phyloP scores from a whole-genome alignment of 2,329 filamentous ascomycete genomes.

The Fusarium chaquense region DNA sequence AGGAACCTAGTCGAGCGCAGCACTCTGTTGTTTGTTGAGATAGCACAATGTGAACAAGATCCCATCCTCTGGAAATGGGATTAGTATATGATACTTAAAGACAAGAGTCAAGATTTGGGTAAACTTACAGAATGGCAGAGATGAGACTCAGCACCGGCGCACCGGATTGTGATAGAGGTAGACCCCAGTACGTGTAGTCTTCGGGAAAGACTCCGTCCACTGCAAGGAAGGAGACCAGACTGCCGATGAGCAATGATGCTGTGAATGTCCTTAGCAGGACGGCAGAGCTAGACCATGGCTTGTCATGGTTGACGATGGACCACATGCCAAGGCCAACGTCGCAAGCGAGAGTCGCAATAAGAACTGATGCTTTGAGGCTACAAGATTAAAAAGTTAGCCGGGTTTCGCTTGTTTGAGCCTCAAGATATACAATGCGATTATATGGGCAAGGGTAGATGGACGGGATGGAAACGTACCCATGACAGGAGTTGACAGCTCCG shows the following conservation, averaged over 20 bases:
- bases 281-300: constrained; percentile 50
- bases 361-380: constrained; percentile 46
- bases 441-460: neutral
- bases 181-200: constrained; percentile 54
- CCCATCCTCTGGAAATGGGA: constrained; percentile 34
- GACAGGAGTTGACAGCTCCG: constrained; percentile 32
- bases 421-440: neutral
- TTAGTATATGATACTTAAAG: constrained; percentile 14
- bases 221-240: constrained; percentile 54
- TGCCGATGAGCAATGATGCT: constrained; percentile 51
- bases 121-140: constrained; percentile 52
- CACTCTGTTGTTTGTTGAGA: constrained; percentile 40
- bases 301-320: constrained; percentile 50
- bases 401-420: neutral
- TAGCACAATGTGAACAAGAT: constrained; percentile 41
- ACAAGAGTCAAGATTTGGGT: neutral
- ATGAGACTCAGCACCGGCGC: constrained; percentile 54
- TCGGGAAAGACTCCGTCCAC: constrained; percentile 54
- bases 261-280: constrained; percentile 49
- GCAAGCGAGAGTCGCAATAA: constrained; percentile 49
- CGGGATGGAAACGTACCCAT: constrained; percentile 36
- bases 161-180: constrained; percentile 47
- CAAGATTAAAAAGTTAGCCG: constrained; percentile 8
- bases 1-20: constrained; percentile 38
- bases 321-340: constrained; percentile 55